phyloP scores from a whole-genome alignment of 1,284 basidiomycete genomes.

The Ceraceosorus bombacis region DNA sequence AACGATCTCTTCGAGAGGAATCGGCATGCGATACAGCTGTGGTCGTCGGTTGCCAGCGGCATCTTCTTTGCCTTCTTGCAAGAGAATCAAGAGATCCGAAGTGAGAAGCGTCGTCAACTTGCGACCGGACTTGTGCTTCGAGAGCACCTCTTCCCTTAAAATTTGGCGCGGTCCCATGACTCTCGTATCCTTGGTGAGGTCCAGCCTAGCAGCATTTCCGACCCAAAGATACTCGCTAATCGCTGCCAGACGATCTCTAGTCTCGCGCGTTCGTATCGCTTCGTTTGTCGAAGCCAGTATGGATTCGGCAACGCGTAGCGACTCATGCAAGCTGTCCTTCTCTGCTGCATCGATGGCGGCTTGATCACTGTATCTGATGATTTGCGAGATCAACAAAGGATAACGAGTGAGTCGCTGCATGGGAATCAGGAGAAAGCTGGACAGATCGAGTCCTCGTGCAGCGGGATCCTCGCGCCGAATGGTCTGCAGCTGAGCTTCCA shows the following conservation, averaged over 20 bases:
- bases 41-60: too few relatives aligned
- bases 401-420: conserved; percentile 95
- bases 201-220: conserved; percentile 44
- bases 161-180: conserved; percentile 68
- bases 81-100: conserved; percentile 45
- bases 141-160: conserved; percentile 67
- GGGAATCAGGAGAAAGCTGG: conserved; percentile 79
- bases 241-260: conserved; percentile 61
- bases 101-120: conserved; percentile 57
- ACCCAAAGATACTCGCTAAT: conserved; percentile 76
- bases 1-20: conserved; percentile 25
- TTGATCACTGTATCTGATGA: conserved; percentile 68
- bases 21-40: conserved; percentile 30
- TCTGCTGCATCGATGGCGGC: conserved; percentile 54
- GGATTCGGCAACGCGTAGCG: conserved; percentile 62
- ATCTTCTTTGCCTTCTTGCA: conserved; percentile 8
- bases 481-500: conserved; percentile 65
- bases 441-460: conserved; percentile 75
- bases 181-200: conserved; percentile 79
- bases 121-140: conserved; percentile 75
- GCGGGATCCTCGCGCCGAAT: conserved; percentile 65
- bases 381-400: conserved; percentile 76
- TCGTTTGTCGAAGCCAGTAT: conserved; percentile 80
- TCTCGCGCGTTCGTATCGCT: conserved; percentile 75
- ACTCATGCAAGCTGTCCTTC: conserved; percentile 55